phyloP scores from a whole-genome alignment of 179 eudicot genomes.

The Beta corolliflora region DNA sequence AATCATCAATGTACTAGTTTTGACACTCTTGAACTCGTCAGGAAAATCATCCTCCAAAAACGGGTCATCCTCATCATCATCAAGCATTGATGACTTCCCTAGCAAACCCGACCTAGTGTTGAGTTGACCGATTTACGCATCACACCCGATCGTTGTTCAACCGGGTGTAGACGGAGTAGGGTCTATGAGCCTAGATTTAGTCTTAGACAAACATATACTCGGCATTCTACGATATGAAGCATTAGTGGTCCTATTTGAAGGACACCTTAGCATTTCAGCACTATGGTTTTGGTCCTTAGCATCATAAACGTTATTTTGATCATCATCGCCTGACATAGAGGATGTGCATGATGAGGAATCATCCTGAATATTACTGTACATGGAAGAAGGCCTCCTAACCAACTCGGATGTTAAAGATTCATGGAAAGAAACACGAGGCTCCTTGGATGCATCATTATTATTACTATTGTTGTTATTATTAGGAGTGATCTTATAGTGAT shows the following conservation, averaged over 20 bases:
- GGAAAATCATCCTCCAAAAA: constrained; percentile 75
- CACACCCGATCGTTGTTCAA: constrained; percentile 25
- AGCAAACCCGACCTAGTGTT: constrained; percentile 39
- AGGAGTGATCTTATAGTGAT: not conserved
- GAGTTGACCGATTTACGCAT: constrained; percentile 41
- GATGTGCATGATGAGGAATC: constrained; percentile 21
- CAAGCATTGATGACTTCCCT: constrained; percentile 35
- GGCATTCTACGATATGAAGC: constrained; percentile 50
- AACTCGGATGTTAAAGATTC: constrained; percentile 30
- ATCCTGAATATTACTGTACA: constrained; percentile 32
- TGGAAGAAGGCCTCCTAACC: constrained; percentile 12
- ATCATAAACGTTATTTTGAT: not conserved
- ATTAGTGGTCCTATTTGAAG: constrained; percentile 29
- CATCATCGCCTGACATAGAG: constrained; percentile 10
- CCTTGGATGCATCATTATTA: constrained; percentile 22
- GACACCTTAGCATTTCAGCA: constrained; percentile 59
- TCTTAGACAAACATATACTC: constrained; percentile 35
- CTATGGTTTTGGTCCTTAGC: constrained; percentile 2
- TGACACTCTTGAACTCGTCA: constrained; percentile 42
- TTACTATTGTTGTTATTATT: not conserved
- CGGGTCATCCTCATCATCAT: constrained; percentile 70
- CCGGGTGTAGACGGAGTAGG: constrained; percentile 40
- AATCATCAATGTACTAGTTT: constrained; percentile 33
- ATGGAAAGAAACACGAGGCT: constrained; percentile 44
- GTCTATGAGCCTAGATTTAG: constrained; percentile 73